phyloP scores from a whole-genome alignment of 768 basidiomycete genomes.

The Cystofilobasidium capitatum region DNA sequence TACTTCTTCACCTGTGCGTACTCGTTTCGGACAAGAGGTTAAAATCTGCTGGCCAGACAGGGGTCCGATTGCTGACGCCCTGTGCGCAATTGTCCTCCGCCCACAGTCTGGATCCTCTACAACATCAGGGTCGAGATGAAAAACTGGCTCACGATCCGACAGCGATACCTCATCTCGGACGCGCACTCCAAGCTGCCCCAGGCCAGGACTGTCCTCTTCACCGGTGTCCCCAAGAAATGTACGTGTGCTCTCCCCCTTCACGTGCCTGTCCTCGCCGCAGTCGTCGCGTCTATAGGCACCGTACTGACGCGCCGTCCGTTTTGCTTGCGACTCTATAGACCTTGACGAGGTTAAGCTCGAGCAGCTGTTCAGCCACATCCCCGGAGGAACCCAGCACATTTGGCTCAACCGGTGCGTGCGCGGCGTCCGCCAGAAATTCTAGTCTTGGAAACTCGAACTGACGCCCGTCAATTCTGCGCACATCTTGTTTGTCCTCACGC shows the following conservation, averaged over 20 bases:
- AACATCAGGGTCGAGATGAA: conserved; percentile 70
- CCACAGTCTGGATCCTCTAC: conserved; percentile 70
- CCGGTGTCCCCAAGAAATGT: conserved; percentile 68
- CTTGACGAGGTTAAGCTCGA: conserved; percentile 60
- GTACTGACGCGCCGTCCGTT: too few species aligned
- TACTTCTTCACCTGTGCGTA: conserved; percentile 67
- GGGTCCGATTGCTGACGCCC: neutral
- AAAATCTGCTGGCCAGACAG: neutral
- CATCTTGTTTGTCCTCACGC: conserved; percentile 9
- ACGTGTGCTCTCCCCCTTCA: too few species aligned
- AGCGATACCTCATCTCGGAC: conserved; percentile 66
- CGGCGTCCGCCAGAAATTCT: too few species aligned
- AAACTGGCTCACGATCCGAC: conserved; percentile 68
- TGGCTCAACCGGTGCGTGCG: conserved; percentile 85
- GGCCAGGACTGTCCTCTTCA: conserved; percentile 81
- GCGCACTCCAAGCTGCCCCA: conserved; percentile 67
- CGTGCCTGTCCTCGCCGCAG: neutral
- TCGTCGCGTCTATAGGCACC: neutral
- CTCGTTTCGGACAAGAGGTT: too few species aligned
- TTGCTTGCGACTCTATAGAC: conserved; percentile 31
- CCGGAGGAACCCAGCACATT: conserved; percentile 79
- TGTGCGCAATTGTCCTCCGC: neutral
- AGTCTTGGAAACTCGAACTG: neutral
- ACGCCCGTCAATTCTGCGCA: too few species aligned
- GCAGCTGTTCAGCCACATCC: conserved; percentile 66